Percentiles rank a stretch among this genome's conserved stretches.
Conservation (phyloP, 306 rosid genomes). For the Glycine tomentella region DNA sequence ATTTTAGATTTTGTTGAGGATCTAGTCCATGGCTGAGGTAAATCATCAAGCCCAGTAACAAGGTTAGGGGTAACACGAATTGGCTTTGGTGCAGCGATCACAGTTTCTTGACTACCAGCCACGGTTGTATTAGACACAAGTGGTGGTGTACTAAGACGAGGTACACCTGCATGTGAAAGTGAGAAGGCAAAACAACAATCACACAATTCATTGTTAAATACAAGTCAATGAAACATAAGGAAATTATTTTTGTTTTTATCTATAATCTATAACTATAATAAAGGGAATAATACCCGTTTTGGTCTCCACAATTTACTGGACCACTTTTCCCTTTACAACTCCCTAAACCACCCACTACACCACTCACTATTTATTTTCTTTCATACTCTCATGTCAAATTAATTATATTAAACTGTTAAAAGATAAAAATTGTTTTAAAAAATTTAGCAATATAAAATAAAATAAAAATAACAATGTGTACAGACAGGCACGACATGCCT, state of each 20-base stretch:
- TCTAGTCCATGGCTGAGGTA: conserved; percentile 98
- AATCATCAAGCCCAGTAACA: conserved; percentile 82
- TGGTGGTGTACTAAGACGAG: conserved; percentile 98
- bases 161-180: conserved; percentile 79
- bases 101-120: conserved; percentile 69
- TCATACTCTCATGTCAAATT: neutral
- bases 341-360: neutral
- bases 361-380: neutral
- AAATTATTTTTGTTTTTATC: conserved; percentile 18
- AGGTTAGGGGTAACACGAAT: conserved; percentile 80
- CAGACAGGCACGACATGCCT: neutral
- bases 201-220: conserved; percentile 36
- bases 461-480: neutral
- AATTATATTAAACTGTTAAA: neutral
- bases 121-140: conserved; percentile 68
- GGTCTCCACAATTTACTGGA: neutral
- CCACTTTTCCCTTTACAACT: neutral
- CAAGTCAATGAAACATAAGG: conserved; percentile 17
- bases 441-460: neutral
- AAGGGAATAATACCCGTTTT: neutral
- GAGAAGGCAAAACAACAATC: conserved; percentile 32
- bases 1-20: conserved; percentile 88
- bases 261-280: neutral
- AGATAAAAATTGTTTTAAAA: too few species aligned
- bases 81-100: conserved; percentile 82